Evolutionary conservation across 306 rosid genomes (phyloP).

Genomic region (Quercus dentata): DNA sequence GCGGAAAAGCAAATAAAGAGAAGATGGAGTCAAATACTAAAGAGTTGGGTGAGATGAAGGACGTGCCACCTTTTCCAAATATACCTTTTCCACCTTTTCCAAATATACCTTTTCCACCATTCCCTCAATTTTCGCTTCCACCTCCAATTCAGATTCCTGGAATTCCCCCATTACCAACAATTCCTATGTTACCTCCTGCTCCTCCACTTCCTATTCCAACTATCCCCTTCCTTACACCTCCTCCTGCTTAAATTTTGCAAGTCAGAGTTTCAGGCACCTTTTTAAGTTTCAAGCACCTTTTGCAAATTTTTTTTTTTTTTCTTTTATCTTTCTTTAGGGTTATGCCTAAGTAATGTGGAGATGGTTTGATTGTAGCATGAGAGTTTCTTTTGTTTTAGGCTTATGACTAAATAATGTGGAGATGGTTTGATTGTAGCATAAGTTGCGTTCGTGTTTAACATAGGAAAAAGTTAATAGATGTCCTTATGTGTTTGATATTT

Average conservation of each 20-base stretch:
- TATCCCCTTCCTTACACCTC: not conserved
- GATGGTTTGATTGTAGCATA: no score
- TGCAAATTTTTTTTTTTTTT: not conserved
- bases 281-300: not conserved
- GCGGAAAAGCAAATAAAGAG: not conserved
- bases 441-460: no score
- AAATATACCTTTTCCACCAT: not conserved
- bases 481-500: no score
- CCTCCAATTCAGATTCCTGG: not conserved
- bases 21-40: not conserved
- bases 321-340: no score
- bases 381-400: no score
- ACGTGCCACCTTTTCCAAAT: constrained; percentile 10
- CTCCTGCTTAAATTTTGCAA: not conserved
- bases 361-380: no score
- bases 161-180: not conserved
- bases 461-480: no score
- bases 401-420: no score
- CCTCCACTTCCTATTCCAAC: not conserved
- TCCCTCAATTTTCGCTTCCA: not conserved
- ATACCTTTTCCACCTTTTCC: constrained; percentile 12
- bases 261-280: not conserved
- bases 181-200: not conserved
- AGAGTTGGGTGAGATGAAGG: constrained; percentile 19
- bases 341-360: no score